Evolutionary conservation across 192 early-diverging fungal species (phyloP), one percentile per base, ranked within the genome.

Genomic region (Backusella mclennaniae): DNA sequence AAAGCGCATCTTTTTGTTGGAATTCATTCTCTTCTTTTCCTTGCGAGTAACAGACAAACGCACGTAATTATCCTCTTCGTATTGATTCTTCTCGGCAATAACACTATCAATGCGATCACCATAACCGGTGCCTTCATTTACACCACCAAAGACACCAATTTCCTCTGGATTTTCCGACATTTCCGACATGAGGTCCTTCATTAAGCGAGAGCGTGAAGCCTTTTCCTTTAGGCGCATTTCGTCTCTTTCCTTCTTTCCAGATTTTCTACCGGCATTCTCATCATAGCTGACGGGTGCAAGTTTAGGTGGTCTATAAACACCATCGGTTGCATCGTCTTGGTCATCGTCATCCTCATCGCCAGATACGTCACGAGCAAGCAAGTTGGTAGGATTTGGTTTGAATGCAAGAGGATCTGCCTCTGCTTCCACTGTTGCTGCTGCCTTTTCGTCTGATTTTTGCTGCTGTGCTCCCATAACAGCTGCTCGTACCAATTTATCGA

Each of bases 41-140:
- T 94, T 92, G 69, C 90, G 89, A 52, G 87, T 90, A 66, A 95
- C 53, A 52, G 84, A 82, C 53, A 96, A 79, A 67, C 96, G 89
- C 38, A 90, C 89, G 82, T 96, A 96, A 83, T 96, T 95, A 23
- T 95, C 92, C 76, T 98, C 96, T 79, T 98, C 96, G 78, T 93
- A 96, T 26, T 85, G 75, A 67, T 88, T 83, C 39, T 90, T 87
- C 75, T 96, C 93, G 11, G 84, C 83, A 17, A 89, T 85, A 69
- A 87, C 73, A 36, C 83, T 77, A 78, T 93, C 90, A 67, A 90
- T 80, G 23, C 82, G 85, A 39, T 84, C 84, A 36, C 89, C 84
- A 63, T 89, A 85, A 11, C 86, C 89, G 35, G 89, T 90, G 1
- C 89, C 87, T 66, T 89, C 87, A 78, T 94, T 91, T 0, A 89